Percentiles rank a stretch among this genome's conserved stretches.
Evolutionary conservation across 2,329 filamentous ascomycete genomes (phyloP).

Genomic region (Arthrinium puccinioides): DNA sequence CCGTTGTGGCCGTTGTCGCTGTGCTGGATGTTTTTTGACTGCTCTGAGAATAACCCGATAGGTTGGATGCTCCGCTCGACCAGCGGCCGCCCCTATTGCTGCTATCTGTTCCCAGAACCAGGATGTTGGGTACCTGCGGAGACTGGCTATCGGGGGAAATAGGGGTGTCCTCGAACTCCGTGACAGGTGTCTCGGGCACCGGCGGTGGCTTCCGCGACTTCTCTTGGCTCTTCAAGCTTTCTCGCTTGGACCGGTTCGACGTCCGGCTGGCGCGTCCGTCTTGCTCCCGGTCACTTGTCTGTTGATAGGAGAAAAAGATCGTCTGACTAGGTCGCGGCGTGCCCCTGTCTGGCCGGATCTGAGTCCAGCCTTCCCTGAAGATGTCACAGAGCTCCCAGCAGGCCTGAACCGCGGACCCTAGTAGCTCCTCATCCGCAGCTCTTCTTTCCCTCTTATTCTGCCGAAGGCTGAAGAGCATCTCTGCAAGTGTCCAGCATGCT

Average conservation of each 20-base stretch:
- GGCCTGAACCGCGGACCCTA: slow-evolving; percentile 82
- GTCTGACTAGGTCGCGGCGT: slow-evolving; percentile 78
- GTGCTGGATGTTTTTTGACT: slow-evolving; percentile 62
- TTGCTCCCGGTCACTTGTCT: slow-evolving; percentile 39
- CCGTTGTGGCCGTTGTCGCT: slow-evolving; percentile 59
- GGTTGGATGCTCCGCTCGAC: slow-evolving; percentile 73
- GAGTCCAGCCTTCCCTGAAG: slow-evolving; percentile 87
- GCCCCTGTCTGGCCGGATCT: slow-evolving; percentile 75
- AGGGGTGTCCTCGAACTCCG: slow-evolving; percentile 87
- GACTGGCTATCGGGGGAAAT: slow-evolving; percentile 73
- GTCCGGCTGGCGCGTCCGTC: slow-evolving; percentile 40
- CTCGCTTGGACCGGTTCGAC: slow-evolving; percentile 47
- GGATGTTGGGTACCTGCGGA: slow-evolving; percentile 74
- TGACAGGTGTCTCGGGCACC: slow-evolving; percentile 84
- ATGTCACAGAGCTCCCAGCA: slow-evolving; percentile 94
- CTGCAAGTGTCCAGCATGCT: slow-evolving; percentile 84
- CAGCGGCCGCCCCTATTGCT: slow-evolving; percentile 46
- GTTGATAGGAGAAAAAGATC: slow-evolving; percentile 53
- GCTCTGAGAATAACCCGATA: slow-evolving; percentile 72
- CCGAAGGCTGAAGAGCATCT: slow-evolving; percentile 86
- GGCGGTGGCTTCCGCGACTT: slow-evolving; percentile 38
- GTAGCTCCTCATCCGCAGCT: slow-evolving; percentile 70
- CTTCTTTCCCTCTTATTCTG: slow-evolving; percentile 73
- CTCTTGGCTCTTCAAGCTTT: slow-evolving; percentile 47
- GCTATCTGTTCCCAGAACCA: slow-evolving; percentile 68